phyloP scores from a whole-genome alignment of 805 yeast species.

The Ogataea minuta region DNA sequence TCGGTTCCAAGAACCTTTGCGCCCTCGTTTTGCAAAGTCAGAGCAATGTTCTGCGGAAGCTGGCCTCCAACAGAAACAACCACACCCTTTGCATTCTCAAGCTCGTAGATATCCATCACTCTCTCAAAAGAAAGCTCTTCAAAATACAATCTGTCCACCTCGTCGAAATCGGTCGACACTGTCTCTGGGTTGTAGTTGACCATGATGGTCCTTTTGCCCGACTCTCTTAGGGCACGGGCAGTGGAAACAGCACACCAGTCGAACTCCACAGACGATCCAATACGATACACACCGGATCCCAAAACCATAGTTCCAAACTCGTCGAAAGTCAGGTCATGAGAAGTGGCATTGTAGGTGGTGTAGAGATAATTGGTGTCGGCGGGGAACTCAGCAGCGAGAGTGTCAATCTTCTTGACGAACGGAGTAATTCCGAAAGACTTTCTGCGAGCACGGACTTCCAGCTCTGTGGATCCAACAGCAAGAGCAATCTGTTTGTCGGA shows the following conservation, averaged over 20 bases:
- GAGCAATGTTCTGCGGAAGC: constrained; percentile 94
- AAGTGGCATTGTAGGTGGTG: constrained; percentile 89
- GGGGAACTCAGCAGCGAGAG: constrained; percentile 99
- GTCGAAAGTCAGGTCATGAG: constrained; percentile 79
- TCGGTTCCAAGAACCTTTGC: constrained; percentile 95
- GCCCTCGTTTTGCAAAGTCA: constrained; percentile 87
- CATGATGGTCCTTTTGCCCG: constrained; percentile 90
- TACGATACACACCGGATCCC: constrained; percentile 98
- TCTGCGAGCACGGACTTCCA: constrained; percentile 86
- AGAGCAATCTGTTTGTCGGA: constrained; percentile 96
- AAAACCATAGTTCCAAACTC: constrained; percentile 94
- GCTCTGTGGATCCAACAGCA: constrained; percentile 84
- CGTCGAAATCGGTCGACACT: constrained; percentile 98
- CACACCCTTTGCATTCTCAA: constrained; percentile 88
- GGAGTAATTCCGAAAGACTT: constrained; percentile 85
- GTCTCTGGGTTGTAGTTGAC: constrained; percentile 98
- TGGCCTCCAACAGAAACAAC: constrained; percentile 99
- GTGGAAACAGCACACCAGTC: constrained; percentile 99
- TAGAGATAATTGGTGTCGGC: constrained; percentile 93
- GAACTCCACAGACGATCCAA: constrained; percentile 97
- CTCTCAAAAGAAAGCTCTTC: constrained; percentile 94
- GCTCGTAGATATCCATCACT: constrained; percentile 89
- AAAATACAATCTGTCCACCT: constrained; percentile 93
- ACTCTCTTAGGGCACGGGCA: constrained; percentile 85
- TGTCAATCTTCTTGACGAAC: constrained; percentile 94